Evolutionary conservation across 2,329 filamentous ascomycete genomes (phyloP).

Genomic region (Diaporthe vexans): DNA sequence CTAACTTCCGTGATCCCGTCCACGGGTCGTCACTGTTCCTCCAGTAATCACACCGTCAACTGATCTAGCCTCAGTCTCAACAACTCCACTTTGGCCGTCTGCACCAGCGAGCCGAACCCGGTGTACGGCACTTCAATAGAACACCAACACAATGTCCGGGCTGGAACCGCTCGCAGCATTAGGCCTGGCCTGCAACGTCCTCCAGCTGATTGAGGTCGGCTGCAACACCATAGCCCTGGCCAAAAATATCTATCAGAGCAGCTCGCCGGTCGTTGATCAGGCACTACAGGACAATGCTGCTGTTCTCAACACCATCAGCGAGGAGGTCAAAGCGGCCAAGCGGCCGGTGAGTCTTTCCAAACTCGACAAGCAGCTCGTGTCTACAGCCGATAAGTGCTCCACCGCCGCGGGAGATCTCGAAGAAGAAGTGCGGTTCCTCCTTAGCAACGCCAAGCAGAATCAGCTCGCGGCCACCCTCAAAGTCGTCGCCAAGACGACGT

Average conservation of each 20-base stretch:
- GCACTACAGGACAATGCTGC: not conserved
- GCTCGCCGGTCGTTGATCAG: not conserved
- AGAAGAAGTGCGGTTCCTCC: slow-evolving; percentile 4
- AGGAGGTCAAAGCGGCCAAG: not conserved
- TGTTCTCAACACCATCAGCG: not conserved
- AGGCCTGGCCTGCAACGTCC: slow-evolving; percentile 23
- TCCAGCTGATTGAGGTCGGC: slow-evolving; percentile 19
- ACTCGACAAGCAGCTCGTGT: not conserved
- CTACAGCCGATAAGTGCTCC: not conserved
- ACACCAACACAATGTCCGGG: slow-evolving; percentile 6
- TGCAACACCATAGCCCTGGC: slow-evolving; percentile 6
- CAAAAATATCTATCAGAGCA: slow-evolving; percentile 1
- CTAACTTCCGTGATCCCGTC: not conserved
- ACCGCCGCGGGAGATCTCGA: slow-evolving; percentile 1
- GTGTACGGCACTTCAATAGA: too few species aligned
- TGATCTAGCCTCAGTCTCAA: too few species aligned
- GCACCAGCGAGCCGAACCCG: too few species aligned
- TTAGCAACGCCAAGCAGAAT: slow-evolving; percentile 5
- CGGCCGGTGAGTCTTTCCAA: not conserved
- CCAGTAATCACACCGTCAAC: not conserved
- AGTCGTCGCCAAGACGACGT: slow-evolving; percentile 1
- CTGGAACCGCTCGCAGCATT: slow-evolving; percentile 29
- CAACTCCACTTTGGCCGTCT: not conserved
- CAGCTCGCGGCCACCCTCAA: slow-evolving; percentile 12
- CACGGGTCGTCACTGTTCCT: too few species aligned